Base-by-base conservation (phyloP, 495 filamentous ascomycete genomes). In the Lasiosphaeris hirsuta region DNA sequence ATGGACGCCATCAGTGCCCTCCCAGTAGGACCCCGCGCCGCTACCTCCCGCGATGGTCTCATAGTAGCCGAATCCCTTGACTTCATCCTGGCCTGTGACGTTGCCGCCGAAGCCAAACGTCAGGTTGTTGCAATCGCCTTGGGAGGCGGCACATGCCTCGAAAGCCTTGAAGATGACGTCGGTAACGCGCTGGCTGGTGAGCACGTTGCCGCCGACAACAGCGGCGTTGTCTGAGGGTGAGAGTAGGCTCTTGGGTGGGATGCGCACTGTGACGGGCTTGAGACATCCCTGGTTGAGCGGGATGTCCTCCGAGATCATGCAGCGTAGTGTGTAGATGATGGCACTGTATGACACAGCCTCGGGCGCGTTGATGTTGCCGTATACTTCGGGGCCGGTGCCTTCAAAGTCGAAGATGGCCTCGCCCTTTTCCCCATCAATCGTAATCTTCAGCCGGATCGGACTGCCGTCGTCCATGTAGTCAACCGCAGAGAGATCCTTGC, bases 211-310 rank as follows among this genome's bases (percentile, higher is more conserved):
- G 38, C 93, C 94, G 0, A 97, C 94, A 0, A 97, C 94, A 1
- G 94, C 94, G 5, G 94, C 91, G 47, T 87, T 86, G 58, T 89
- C 86, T 1, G 88, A 92, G 2, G 94, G 94, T 0, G 86, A 90
- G 13, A 98, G 80, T 58, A 98, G 89, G 47, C 86, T 90, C 54
- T 85, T 82, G 2, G 84, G 80, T 2, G 94, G 94, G 42, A 97
- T 95, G 41, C 81, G 82, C 66, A 98, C 90, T 56, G 85, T 81
- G 69, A 98, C 89, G 4, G 94, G 94, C 41, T 83, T 86, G 10
- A 98, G 79, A 61, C 94, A 98, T 61, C 94, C 94, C 73, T 98
- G 94, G 75, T 98, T 98, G 13, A 98, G 82, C 0, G 94, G 94
- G 30, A 98, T 96, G 68, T 97, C 93, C 63, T 93, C 85, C 4